Percentiles rank a stretch among this genome's conserved stretches.
Evolutionary conservation across 495 filamentous ascomycete genomes (phyloP).

Genomic region (Penicilliopsis zonata): DNA sequence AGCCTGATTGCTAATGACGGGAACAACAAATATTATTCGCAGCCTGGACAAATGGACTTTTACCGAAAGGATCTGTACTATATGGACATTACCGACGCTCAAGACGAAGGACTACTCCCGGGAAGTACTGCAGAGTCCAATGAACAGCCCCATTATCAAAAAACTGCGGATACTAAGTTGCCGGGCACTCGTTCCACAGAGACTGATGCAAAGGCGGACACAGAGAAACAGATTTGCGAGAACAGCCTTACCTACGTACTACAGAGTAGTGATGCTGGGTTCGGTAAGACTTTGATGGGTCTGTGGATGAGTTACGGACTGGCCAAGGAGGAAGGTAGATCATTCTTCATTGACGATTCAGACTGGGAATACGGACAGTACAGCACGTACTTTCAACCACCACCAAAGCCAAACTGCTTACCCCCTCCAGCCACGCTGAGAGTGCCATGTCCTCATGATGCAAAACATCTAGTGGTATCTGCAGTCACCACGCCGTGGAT

Average conservation of each 20-base stretch:
- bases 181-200: slow-evolving; percentile 2
- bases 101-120: slow-evolving; percentile 43
- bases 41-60: slow-evolving; percentile 23
- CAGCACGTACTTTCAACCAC: slow-evolving; percentile 50
- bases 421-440: slow-evolving; percentile 50
- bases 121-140: background rate
- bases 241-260: slow-evolving; percentile 58
- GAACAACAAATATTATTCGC: slow-evolving; percentile 9
- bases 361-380: slow-evolving; percentile 67
- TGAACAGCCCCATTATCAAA: background rate
- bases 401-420: slow-evolving; percentile 41
- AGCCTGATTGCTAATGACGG: slow-evolving; percentile 34
- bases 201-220: slow-evolving; percentile 10
- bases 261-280: slow-evolving; percentile 51
- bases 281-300: slow-evolving; percentile 58
- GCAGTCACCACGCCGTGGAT: slow-evolving; percentile 42
- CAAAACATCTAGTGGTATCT: slow-evolving; percentile 57
- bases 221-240: slow-evolving; percentile 42
- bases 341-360: slow-evolving; percentile 67
- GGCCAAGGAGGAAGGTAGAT: slow-evolving; percentile 51
- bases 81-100: slow-evolving; percentile 53
- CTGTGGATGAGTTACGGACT: slow-evolving; percentile 69
- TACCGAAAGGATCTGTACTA: slow-evolving; percentile 50
- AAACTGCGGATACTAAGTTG: too few species aligned
- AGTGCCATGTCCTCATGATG: slow-evolving; percentile 58